A percentile compares a stretch with the other conserved stretches of the same genome.
Conservation (phyloP, 768 basidiomycete species). For the Boletus bicolor region DNA sequence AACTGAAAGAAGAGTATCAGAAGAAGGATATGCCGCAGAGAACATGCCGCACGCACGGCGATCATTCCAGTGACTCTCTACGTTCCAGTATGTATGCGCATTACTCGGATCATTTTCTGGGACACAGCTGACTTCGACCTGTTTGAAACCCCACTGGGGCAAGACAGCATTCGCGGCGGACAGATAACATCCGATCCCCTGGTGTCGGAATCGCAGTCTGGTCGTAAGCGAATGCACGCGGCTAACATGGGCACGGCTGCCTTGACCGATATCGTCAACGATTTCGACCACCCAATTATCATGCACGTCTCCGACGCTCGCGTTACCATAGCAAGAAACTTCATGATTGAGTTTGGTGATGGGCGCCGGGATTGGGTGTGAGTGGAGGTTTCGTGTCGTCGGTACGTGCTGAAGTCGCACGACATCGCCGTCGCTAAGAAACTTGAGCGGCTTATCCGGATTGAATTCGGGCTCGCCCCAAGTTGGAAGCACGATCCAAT, state of each 20-base stretch:
- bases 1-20: slow-evolving; percentile 44
- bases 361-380: slow-evolving; percentile 85
- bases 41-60: slow-evolving; percentile 57
- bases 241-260: slow-evolving; percentile 53
- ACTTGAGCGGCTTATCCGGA: slow-evolving; percentile 62
- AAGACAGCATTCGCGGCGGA: slow-evolving; percentile 83
- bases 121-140: slow-evolving; percentile 92
- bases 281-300: slow-evolving; percentile 94
- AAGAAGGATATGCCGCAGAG: background rate
- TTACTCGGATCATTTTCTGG: slow-evolving; percentile 82
- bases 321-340: slow-evolving; percentile 92
- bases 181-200: slow-evolving; percentile 79
- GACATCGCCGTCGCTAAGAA: slow-evolving; percentile 69
- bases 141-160: slow-evolving; percentile 99
- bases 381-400: slow-evolving; percentile 90
- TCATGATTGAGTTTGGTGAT: slow-evolving; percentile 87
- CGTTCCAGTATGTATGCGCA: slow-evolving; percentile 93
- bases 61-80: slow-evolving; percentile 97
- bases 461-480: slow-evolving; percentile 76
- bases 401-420: slow-evolving; percentile 79
- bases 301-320: slow-evolving; percentile 79
- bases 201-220: slow-evolving; percentile 78
- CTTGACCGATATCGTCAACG: slow-evolving; percentile 81
- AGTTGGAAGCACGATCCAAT: slow-evolving; percentile 76
- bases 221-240: slow-evolving; percentile 90